A percentile compares a stretch with the other conserved stretches of the same genome.
phyloP scores from a whole-genome alignment of 2,329 filamentous ascomycete species.

The Thermothelomyces thermophilus region DNA sequence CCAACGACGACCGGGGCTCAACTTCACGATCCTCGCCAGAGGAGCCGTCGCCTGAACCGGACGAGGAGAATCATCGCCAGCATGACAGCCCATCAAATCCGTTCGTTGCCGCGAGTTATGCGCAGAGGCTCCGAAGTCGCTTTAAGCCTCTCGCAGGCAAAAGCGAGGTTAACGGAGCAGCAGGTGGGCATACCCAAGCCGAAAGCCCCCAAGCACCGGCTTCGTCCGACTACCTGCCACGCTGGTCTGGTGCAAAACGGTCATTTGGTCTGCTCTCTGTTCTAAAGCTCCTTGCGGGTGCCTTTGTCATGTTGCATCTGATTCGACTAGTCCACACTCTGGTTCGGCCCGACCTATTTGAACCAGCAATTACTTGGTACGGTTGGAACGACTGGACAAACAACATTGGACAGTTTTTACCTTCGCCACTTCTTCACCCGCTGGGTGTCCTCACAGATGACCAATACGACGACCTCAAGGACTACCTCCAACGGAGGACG shows the following conservation, averaged over 20 bases:
- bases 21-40: not conserved
- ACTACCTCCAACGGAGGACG: conserved; percentile 21
- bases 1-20: not conserved
- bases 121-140: not conserved
- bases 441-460: conserved; percentile 15
- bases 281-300: not conserved
- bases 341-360: conserved; percentile 10
- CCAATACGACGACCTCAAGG: conserved; percentile 25
- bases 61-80: not conserved
- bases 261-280: not conserved
- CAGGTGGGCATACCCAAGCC: not conserved
- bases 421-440: conserved; percentile 19
- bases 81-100: not conserved
- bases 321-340: conserved; percentile 4
- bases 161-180: not conserved
- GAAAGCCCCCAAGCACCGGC: not conserved
- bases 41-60: not conserved
- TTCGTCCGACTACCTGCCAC: not conserved
- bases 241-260: not conserved
- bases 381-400: conserved; percentile 21
- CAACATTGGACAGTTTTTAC: conserved; percentile 28
- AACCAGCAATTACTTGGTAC: conserved; percentile 22
- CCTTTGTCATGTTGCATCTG: conserved; percentile 7
- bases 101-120: not conserved
- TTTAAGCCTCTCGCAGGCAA: not conserved